phyloP scores from a whole-genome alignment of 164 flowering plant species.

The Echeveria elegans region DNA sequence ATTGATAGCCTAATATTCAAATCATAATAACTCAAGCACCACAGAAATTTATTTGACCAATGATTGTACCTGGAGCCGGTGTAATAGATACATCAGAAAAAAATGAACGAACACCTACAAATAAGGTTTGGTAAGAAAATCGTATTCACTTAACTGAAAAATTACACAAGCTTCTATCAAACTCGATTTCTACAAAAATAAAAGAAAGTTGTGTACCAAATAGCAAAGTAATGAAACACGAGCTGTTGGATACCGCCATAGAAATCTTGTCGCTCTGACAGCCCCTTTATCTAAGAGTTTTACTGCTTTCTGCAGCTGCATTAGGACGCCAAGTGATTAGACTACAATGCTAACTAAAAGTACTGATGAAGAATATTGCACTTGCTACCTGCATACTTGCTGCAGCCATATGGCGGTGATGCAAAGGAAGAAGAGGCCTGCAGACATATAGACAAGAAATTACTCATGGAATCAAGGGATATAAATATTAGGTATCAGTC shows the following conservation, averaged over 20 bases:
- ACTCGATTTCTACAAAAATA: neutral
- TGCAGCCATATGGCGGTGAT: slow-evolving; percentile 88
- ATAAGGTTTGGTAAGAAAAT: slow-evolving; percentile 1
- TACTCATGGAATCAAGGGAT: neutral
- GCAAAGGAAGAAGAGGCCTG: slow-evolving; percentile 95
- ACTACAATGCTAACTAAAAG: neutral
- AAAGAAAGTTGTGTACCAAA: slow-evolving; percentile 36
- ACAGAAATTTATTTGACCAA: neutral
- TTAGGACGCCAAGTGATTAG: neutral
- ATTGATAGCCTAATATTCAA: neutral
- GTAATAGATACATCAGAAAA: slow-evolving; percentile 93
- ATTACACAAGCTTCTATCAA: neutral
- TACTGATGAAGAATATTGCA: neutral
- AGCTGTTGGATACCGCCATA: slow-evolving; percentile 96
- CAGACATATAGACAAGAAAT: slow-evolving; percentile 6
- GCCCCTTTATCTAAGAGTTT: slow-evolving; percentile 91
- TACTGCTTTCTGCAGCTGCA: slow-evolving; percentile 91
- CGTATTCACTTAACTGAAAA: neutral
- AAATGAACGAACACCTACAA: slow-evolving; percentile 97
- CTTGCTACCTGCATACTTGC: slow-evolving; percentile 77
- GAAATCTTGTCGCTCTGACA: slow-evolving; percentile 86
- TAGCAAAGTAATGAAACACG: slow-evolving; percentile 72
- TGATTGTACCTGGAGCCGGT: slow-evolving; percentile 81
- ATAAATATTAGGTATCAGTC: neutral
- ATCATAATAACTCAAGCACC: neutral